Evolutionary conservation across 208 protist species (phyloP).

Genomic region (Leishmania aethiopica): DNA sequence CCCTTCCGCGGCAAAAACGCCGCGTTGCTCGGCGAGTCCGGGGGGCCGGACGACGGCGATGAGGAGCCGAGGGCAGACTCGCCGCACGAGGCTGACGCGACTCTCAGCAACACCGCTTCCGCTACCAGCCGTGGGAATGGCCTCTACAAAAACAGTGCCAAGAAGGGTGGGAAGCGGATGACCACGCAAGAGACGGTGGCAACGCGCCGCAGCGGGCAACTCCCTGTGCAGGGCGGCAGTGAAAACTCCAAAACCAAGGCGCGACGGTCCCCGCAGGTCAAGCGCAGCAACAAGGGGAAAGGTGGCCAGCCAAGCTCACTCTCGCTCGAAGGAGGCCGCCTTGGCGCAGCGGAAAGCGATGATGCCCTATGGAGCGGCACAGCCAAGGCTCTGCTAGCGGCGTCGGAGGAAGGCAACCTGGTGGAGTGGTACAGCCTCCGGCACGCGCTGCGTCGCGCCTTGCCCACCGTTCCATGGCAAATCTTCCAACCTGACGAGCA

Average conservation of each 20-base stretch:
- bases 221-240: background rate
- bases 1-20: conserved; percentile 18
- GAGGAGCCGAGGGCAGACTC: background rate
- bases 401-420: conserved; percentile 40
- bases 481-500: conserved; percentile 41
- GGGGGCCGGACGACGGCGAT: background rate
- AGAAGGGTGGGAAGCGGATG: background rate
- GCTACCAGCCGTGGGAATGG: too few relatives aligned
- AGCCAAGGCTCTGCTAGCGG: conserved; percentile 28
- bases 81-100: background rate
- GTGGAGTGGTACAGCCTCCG: conserved; percentile 83
- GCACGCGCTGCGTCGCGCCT: conserved; percentile 36
- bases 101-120: background rate
- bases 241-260: background rate
- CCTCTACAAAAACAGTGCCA: background rate
- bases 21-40: background rate
- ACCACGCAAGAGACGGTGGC: background rate
- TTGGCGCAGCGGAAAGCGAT: background rate
- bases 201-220: too few relatives aligned
- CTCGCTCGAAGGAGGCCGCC: background rate
- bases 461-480: conserved; percentile 35
- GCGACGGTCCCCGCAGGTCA: background rate
- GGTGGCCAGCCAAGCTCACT: background rate
- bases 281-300: background rate
- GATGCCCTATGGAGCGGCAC: conserved; percentile 2